Evolutionary conservation across 345 rosid species (phyloP), one percentile per base, ranked within the genome.

Genomic region (Populus simonii): DNA sequence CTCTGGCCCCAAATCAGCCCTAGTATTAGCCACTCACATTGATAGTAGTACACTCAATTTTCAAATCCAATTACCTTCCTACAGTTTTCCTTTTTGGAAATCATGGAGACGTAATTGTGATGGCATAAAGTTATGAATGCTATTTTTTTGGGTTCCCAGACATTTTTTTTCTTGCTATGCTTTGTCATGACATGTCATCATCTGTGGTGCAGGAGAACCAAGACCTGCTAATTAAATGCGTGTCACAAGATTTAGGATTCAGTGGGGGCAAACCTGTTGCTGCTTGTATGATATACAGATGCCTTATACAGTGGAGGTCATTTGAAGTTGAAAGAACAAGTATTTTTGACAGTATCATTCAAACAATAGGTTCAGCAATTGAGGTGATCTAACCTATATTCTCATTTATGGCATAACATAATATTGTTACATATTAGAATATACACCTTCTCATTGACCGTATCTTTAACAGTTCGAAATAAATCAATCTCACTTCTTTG

Each of bases 281-380:
- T 82, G 97, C 98, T 67, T 94, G 94, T 87, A 83, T 92, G 70
- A 88, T 91, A 75, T 94, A 90, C 89, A 94, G 91, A 83, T 90
- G 94, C 79, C 97, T 94, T 43, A 92, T 91, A 75, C 97, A 94
- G 43, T 94, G 98, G 98, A 88, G 94, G 80, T 94, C 97, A 83
- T 92, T 94, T 88, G 98, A 94, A 85, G 97, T 88, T 39, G 98
- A 92, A 85, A 89, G 96, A 82, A 94, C 97, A 31, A 86, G 80
- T 70, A 88, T 94, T 79, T 92, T 94, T 88, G 97, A 94, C 86
- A 92, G 96, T 71, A 88, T 93, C 75, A 93, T 93, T 82, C 98
- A 92, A 81, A 88, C 96, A 74, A 93, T 93, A 83, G 92, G 96
- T 81, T 87, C 96, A 45, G 85, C 96, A 45, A 86, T 92, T 43